A percentile compares a stretch with the other conserved stretches of the same genome.
Evolutionary conservation across 192 early-diverging fungal genomes (phyloP).

Genomic region (Mortierella hygrophila): DNA sequence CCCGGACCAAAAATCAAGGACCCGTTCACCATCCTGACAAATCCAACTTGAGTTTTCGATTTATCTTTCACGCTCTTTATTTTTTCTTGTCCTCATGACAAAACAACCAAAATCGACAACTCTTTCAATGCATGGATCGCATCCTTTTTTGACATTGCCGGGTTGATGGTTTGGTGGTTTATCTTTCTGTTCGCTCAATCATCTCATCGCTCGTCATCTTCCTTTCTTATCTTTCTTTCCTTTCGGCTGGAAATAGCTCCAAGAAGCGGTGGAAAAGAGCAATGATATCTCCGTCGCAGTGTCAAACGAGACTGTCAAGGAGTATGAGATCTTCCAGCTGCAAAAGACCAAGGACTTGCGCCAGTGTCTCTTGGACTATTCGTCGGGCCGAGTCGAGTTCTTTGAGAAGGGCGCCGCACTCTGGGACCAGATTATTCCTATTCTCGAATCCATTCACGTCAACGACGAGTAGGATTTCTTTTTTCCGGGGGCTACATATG

Average conservation of each 20-base stretch:
- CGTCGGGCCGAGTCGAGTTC: slow-evolving; percentile 86
- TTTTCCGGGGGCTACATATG: not conserved
- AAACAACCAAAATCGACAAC: not conserved
- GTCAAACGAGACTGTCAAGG: slow-evolving; percentile 83
- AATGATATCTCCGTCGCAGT: slow-evolving; percentile 77
- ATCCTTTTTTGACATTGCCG: slow-evolving; percentile 3
- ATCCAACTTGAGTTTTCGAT: not conserved
- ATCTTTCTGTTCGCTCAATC: not conserved
- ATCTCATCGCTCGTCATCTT: not conserved
- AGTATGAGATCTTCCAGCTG: slow-evolving; percentile 85
- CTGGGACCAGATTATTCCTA: slow-evolving; percentile 90
- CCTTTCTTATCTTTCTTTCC: slow-evolving; percentile 7
- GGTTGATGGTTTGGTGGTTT: not conserved
- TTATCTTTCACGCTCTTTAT: slow-evolving; percentile 1
- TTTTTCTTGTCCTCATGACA: slow-evolving; percentile 7
- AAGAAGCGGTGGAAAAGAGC: slow-evolving; percentile 84
- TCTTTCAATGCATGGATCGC: not conserved
- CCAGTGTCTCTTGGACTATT: slow-evolving; percentile 78
- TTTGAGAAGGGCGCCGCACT: slow-evolving; percentile 79
- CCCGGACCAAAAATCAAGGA: slow-evolving; percentile 2
- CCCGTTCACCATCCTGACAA: not conserved
- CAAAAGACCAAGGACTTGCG: slow-evolving; percentile 89
- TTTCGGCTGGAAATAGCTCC: slow-evolving; percentile 68
- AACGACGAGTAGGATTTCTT: slow-evolving; percentile 24
- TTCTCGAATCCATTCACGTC: slow-evolving; percentile 75